Evolutionary conservation across 768 basidiomycete genomes (phyloP).

Genomic region (Amanita fuliginea): DNA sequence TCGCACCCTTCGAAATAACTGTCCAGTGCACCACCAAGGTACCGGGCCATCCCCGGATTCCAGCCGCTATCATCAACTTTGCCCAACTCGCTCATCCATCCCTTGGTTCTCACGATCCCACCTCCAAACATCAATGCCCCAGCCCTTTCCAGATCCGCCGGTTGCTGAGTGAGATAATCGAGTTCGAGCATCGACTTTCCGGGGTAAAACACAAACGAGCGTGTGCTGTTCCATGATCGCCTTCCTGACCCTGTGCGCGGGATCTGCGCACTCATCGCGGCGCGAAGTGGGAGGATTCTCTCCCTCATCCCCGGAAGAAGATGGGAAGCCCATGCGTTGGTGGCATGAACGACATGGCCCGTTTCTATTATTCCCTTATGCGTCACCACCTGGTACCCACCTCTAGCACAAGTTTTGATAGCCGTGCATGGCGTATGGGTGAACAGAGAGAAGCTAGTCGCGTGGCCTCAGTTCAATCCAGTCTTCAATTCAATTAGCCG

Average conservation of each 20-base stretch:
- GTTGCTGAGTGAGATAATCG: conserved; percentile 63
- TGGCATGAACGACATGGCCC: conserved; percentile 68
- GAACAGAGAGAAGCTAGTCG: conserved; percentile 45
- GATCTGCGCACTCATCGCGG: conserved; percentile 55
- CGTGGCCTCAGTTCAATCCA: background rate
- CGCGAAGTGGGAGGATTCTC: conserved; percentile 52
- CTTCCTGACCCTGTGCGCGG: conserved; percentile 27
- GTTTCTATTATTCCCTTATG: conserved; percentile 46
- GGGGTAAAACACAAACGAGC: conserved; percentile 52
- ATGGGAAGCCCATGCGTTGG: conserved; percentile 74
- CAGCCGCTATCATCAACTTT: conserved; percentile 25
- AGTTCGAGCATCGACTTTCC: conserved; percentile 26
- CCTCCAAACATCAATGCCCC: conserved; percentile 64
- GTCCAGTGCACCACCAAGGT: conserved; percentile 30
- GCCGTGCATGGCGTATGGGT: conserved; percentile 52
- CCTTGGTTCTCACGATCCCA: conserved; percentile 28
- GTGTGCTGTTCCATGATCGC: conserved; percentile 25
- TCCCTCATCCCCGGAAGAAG: conserved; percentile 51
- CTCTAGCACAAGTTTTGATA: conserved; percentile 21
- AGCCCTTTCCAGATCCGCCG: conserved; percentile 1
- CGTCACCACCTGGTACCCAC: conserved; percentile 46
- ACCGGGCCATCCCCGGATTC: conserved; percentile 16
- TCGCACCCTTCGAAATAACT: conserved; percentile 36
- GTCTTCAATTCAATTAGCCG: background rate
- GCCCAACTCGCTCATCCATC: conserved; percentile 24